Conservation (phyloP, 352 stramenopile genomes). For the Phytophthora uliginosa region DNA sequence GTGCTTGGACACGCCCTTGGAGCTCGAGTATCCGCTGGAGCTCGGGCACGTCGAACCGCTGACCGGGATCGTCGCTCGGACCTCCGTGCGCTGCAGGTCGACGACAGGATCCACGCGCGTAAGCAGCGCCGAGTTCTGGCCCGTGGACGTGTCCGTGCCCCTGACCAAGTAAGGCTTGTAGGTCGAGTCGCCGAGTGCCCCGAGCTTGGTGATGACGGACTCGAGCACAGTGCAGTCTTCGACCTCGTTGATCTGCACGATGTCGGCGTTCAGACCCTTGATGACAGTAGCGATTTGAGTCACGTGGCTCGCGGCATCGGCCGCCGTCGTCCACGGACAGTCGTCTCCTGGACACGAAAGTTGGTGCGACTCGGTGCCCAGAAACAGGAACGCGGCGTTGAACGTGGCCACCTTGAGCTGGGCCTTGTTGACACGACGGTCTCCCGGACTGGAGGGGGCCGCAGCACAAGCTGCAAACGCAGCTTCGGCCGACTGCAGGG, state of each 20-base stretch:
- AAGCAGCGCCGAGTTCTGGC: constrained; percentile 73
- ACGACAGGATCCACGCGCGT: constrained; percentile 70
- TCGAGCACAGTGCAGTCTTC: constrained; percentile 66
- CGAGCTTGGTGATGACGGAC: constrained; percentile 59
- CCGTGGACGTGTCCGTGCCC: constrained; percentile 71
- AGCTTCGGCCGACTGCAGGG: constrained; percentile 32
- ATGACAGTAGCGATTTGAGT: constrained; percentile 62
- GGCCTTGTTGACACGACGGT: constrained; percentile 56
- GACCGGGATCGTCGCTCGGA: constrained; percentile 50
- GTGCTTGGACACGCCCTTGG: constrained; percentile 76
- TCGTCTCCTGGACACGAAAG: constrained; percentile 58
- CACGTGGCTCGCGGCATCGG: constrained; percentile 57
- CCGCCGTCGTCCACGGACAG: constrained; percentile 62
- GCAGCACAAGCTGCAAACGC: constrained; percentile 55
- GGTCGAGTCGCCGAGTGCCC: constrained; percentile 53
- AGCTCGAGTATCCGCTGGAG: constrained; percentile 44
- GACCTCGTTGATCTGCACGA: constrained; percentile 76
- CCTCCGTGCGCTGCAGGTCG: constrained; percentile 53
- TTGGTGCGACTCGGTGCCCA: constrained; percentile 46
- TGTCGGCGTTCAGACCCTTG: constrained; percentile 63
- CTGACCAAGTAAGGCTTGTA: constrained; percentile 76
- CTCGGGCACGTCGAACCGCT: constrained; percentile 63
- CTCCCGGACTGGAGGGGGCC: constrained; percentile 46
- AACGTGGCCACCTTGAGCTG: constrained; percentile 76
- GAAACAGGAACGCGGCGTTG: constrained; percentile 73